These are phyloP conservation scores for Xylariaceae sp. DNA, from an alignment of 2,329 filamentous ascomycete genomes.

Conservation along the genomic window DNA sequence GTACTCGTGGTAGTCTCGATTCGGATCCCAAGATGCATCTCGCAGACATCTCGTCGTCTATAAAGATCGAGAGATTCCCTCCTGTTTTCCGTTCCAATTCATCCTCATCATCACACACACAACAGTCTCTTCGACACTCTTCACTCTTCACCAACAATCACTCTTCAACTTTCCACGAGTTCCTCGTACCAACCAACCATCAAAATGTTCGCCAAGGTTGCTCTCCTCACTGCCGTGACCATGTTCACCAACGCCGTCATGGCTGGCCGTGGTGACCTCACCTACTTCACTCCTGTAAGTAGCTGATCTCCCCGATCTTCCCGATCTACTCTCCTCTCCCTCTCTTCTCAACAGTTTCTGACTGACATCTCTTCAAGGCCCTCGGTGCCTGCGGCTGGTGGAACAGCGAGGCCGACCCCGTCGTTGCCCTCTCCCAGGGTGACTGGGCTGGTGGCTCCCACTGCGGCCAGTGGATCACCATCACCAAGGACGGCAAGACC, in stretches of 20 bases:
- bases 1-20: too few relatives aligned
- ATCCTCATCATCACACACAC: too few relatives aligned
- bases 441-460: slow-evolving; percentile 15
- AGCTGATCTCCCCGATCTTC: not conserved
- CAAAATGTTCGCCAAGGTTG: slow-evolving; percentile 8
- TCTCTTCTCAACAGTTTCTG: not conserved
- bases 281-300: slow-evolving; percentile 15
- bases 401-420: slow-evolving; percentile 7
- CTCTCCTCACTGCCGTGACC: slow-evolving; percentile 13
- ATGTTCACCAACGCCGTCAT: slow-evolving; percentile 9
- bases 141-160: too few relatives aligned
- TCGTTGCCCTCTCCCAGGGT: slow-evolving; percentile 13
- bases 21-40: too few relatives aligned
- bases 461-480: slow-evolving; percentile 18
- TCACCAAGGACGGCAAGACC: slow-evolving; percentile 11
- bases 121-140: too few relatives aligned
- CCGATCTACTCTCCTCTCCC: not conserved
- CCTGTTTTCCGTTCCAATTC: too few relatives aligned
- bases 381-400: slow-evolving; percentile 16
- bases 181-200: not conserved
- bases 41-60: too few relatives aligned
- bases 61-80: too few relatives aligned
- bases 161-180: too few relatives aligned
- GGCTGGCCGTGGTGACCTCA: slow-evolving; percentile 13
- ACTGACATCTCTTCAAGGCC: slow-evolving; percentile 8